A percentile compares a stretch with the other conserved stretches of the same genome.
Evolutionary conservation across 176 grass and related monocot genomes (phyloP).

Genomic region (Elaeis guineensis): DNA sequence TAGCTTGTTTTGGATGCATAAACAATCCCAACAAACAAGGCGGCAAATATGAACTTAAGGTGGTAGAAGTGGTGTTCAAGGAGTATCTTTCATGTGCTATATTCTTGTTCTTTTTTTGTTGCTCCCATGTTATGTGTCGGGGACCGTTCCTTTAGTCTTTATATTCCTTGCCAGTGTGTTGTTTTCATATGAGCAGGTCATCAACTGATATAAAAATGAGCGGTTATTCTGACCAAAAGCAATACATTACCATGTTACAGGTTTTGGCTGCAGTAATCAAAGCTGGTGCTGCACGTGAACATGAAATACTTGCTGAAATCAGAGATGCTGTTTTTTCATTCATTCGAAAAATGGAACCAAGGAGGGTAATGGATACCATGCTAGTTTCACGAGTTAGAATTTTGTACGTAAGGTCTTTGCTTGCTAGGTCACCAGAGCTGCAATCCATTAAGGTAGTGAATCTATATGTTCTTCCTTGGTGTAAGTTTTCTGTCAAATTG

Average conservation of each 20-base stretch:
- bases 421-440: slow-evolving; percentile 94
- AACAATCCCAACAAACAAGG: no score
- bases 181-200: no score
- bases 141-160: no score
- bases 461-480: slow-evolving; percentile 3
- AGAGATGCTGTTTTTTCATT: slow-evolving; percentile 92
- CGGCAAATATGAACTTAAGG: no score
- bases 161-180: no score
- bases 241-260: slow-evolving; percentile 26
- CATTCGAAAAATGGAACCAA: slow-evolving; percentile 97
- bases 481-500: slow-evolving; percentile 8
- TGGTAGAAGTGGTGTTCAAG: no score
- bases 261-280: slow-evolving; percentile 98
- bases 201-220: no score
- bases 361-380: slow-evolving; percentile 98
- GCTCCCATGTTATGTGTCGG: no score
- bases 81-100: no score
- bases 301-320: slow-evolving; percentile 99
- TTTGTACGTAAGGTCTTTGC: slow-evolving; percentile 96
- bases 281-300: slow-evolving; percentile 94
- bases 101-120: no score
- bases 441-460: slow-evolving; percentile 82
- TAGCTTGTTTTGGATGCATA: no score
- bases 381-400: slow-evolving; percentile 97
- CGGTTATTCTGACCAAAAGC: no score